phyloP scores from a whole-genome alignment of 352 stramenopile genomes.

The Globisporangium cylindrosporum region DNA sequence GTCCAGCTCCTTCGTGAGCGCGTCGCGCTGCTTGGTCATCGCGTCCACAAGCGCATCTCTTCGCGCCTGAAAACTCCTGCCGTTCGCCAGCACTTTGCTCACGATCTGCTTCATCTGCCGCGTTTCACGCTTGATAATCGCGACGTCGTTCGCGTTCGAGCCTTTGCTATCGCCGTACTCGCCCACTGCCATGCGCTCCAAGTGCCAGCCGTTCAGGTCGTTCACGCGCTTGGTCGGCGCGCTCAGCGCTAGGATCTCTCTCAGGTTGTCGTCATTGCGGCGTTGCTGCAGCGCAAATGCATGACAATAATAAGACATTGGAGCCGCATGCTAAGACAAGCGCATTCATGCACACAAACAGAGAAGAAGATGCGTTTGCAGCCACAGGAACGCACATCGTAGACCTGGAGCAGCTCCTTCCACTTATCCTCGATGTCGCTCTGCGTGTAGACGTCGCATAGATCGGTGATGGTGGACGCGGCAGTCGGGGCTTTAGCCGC shows the following conservation, averaged over 20 bases:
- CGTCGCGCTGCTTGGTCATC: slow-evolving; percentile 76
- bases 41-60: slow-evolving; percentile 50
- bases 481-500: slow-evolving; percentile 17
- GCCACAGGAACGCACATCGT: slow-evolving; percentile 49
- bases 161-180: slow-evolving; percentile 48
- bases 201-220: slow-evolving; percentile 69
- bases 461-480: slow-evolving; percentile 34
- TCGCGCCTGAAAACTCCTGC: slow-evolving; percentile 44
- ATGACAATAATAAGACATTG: background rate
- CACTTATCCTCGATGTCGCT: slow-evolving; percentile 66
- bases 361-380: slow-evolving; percentile 4
- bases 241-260: slow-evolving; percentile 74
- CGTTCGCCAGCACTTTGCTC: slow-evolving; percentile 55
- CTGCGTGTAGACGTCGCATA: slow-evolving; percentile 69
- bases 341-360: background rate
- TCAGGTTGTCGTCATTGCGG: slow-evolving; percentile 69
- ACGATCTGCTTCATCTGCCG: slow-evolving; percentile 58
- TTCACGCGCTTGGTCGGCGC: slow-evolving; percentile 51
- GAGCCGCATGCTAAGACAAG: background rate
- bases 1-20: slow-evolving; percentile 56
- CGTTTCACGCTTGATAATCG: slow-evolving; percentile 57
- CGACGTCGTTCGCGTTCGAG: slow-evolving; percentile 36
- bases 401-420: slow-evolving; percentile 61
- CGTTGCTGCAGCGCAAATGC: slow-evolving; percentile 41
- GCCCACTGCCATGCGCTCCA: slow-evolving; percentile 79